A percentile compares a stretch with the other conserved stretches of the same genome.
Evolutionary conservation across 345 rosid species (phyloP).

Genomic region (Passiflora organensis): DNA sequence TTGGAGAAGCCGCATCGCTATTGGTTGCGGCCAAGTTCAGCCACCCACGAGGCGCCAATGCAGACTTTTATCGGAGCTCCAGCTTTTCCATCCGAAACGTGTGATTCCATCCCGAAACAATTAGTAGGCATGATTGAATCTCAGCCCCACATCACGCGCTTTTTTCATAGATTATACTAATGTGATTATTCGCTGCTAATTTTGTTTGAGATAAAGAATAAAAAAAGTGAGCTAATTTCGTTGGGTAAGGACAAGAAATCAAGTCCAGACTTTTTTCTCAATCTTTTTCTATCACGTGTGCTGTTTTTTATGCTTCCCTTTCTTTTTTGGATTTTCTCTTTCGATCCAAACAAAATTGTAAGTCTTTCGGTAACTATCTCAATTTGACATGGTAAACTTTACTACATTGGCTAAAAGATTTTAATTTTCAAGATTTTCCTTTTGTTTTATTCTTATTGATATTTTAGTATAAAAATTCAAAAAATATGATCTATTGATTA

Average conservation of each 20-base stretch:
- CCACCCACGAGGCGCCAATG: slow-evolving; percentile 27
- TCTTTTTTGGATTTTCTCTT: not conserved
- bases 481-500: too few relatives aligned
- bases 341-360: not conserved
- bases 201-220: not conserved
- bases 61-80: slow-evolving; percentile 13
- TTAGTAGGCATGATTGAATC: slow-evolving; percentile 4
- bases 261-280: not conserved
- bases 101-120: slow-evolving; percentile 24
- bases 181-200: not conserved
- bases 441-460: too few relatives aligned
- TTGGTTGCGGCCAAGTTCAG: slow-evolving; percentile 37
- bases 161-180: not conserved
- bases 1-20: slow-evolving; percentile 35
- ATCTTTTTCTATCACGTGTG: slow-evolving; percentile 17
- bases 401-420: too few relatives aligned
- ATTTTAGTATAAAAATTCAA: too few relatives aligned
- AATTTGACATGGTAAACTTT: too few relatives aligned
- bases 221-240: not conserved
- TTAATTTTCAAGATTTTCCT: too few relatives aligned
- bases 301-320: not conserved
- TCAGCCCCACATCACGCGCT: slow-evolving; percentile 20
- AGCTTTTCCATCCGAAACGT: slow-evolving; percentile 6
- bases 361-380: too few relatives aligned
- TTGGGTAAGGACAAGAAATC: slow-evolving; percentile 6